Percentiles rank a stretch among this genome's conserved stretches.
These are phyloP conservation scores for Dictyostelium brefeldianum DNA, from an alignment of 78 protist genomes.

Conservation along the genomic window DNA sequence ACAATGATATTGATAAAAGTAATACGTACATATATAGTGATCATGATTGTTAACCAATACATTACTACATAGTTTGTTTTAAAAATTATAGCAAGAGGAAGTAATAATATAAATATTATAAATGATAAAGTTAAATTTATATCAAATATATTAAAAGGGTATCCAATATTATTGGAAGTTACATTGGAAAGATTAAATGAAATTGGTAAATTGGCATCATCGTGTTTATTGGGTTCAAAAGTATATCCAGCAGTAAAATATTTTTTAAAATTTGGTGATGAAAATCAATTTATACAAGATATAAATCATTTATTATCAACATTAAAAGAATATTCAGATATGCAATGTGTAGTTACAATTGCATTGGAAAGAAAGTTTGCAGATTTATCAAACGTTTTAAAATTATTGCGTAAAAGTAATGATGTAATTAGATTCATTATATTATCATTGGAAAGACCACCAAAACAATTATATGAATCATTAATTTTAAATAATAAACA, in stretches of 20 bases:
- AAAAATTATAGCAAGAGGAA: constrained; percentile 65
- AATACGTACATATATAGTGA: not conserved
- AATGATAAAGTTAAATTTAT: constrained; percentile 61
- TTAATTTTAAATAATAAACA: not conserved
- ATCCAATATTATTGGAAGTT: constrained; percentile 66
- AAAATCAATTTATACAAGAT: constrained; percentile 25
- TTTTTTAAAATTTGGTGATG: constrained; percentile 68
- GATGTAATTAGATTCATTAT: constrained; percentile 61
- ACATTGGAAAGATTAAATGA: constrained; percentile 65
- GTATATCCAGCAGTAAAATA: constrained; percentile 76
- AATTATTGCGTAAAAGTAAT: constrained; percentile 30
- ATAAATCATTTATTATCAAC: constrained; percentile 3
- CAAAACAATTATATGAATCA: constrained; percentile 50
- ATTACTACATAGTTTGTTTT: constrained; percentile 41
- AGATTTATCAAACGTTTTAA: constrained; percentile 1
- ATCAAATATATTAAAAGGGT: constrained; percentile 28
- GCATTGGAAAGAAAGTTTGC: constrained; percentile 73
- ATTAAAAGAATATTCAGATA: constrained; percentile 44
- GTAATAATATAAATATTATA: constrained; percentile 35
- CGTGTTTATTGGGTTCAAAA: constrained; percentile 29
- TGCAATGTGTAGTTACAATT: constrained; percentile 67
- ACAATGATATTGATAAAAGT: not conserved
- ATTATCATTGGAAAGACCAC: constrained; percentile 77
- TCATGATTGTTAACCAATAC: too few relatives aligned
- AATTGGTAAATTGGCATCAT: constrained; percentile 15